phyloP scores from a whole-genome alignment of 306 rosid genomes.

The Rosa lucieae region DNA sequence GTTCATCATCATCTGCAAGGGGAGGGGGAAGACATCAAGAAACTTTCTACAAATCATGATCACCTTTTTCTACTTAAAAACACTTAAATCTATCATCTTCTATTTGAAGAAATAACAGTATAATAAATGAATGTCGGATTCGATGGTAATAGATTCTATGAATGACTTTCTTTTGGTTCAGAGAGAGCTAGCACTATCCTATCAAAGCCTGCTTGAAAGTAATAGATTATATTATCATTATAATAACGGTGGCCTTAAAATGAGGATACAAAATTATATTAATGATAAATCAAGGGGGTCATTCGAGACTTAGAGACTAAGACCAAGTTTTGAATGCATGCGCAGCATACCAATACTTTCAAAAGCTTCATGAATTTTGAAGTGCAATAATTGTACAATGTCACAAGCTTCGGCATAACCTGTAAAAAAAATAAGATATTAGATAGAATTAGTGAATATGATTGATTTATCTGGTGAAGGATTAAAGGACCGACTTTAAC shows the following conservation, averaged over 20 bases:
- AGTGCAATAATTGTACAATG: slow-evolving; percentile 64
- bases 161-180: not conserved
- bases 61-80: not conserved
- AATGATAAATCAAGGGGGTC: no score
- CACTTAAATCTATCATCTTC: not conserved
- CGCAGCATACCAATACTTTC: slow-evolving; percentile 65
- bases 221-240: no score
- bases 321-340: not conserved
- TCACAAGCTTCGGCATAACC: slow-evolving; percentile 84
- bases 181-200: not conserved
- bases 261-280: not conserved
- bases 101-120: not conserved
- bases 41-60: not conserved
- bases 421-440: slow-evolving; percentile 38
- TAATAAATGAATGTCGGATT: not conserved
- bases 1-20: slow-evolving; percentile 55
- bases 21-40: slow-evolving; percentile 10
- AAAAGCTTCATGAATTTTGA: slow-evolving; percentile 77
- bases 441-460: not conserved
- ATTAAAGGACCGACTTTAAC: not conserved
- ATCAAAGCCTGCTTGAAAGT: not conserved
- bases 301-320: no score
- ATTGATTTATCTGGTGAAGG: not conserved
- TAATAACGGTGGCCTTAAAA: not conserved
- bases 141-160: not conserved